Conservation (phyloP, 768 basidiomycete species). For the Naganishia kalamii region DNA sequence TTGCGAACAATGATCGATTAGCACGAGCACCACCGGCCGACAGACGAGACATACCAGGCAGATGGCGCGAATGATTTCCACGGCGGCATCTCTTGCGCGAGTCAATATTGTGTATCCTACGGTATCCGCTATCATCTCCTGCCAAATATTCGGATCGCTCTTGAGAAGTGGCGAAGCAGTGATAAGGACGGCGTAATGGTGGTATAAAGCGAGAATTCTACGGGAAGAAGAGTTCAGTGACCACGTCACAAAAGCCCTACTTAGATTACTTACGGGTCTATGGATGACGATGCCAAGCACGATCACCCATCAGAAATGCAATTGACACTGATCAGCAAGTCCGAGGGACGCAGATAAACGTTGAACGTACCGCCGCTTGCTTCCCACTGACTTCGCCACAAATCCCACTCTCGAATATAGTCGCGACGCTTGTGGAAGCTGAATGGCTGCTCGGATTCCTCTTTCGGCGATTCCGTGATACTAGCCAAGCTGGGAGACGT, state of each 20-base stretch:
- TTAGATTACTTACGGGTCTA: conserved; percentile 36
- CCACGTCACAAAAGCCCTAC: too few relatives aligned
- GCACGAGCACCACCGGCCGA: neutral
- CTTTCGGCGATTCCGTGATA: conserved; percentile 4
- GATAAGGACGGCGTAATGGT: conserved; percentile 39
- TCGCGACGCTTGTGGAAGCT: conserved; percentile 9
- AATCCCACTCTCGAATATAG: conserved; percentile 14
- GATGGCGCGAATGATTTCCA: conserved; percentile 40
- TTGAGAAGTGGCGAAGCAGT: conserved; percentile 36
- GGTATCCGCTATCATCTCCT: conserved; percentile 30
- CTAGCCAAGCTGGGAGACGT: conserved; percentile 10
- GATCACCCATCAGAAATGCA: too few relatives aligned
- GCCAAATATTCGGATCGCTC: conserved; percentile 30
- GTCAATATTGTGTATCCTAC: conserved; percentile 39
- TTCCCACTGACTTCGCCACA: conserved; percentile 21
- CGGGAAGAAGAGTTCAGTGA: neutral
- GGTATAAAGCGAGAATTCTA: conserved; percentile 39
- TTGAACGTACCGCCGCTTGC: conserved; percentile 9
- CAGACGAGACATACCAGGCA: conserved; percentile 34
- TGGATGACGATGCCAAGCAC: neutral
- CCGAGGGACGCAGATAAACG: neutral
- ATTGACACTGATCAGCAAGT: neutral
- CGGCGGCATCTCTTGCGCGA: conserved; percentile 40
- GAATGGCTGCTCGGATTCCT: neutral
- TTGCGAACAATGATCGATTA: neutral